Evolutionary conservation across 257 asterid genomes (phyloP), one percentile per base, ranked within the genome.

Genomic region (Solanum sitiens): DNA sequence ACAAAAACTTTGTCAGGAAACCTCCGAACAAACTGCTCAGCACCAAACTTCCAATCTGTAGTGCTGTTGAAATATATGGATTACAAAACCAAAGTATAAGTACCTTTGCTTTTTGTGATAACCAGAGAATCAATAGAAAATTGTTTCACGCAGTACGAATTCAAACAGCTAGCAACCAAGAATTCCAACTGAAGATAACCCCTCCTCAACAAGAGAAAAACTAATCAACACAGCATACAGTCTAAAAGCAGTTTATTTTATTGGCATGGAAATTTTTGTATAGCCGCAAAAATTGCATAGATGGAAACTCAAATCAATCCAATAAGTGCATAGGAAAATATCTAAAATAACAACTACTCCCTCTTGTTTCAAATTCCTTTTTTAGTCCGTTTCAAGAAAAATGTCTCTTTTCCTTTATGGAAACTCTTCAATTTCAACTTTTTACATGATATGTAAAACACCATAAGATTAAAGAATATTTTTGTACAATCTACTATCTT

Each of bases 1-100:
- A 95, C 99, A 77, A 87, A 94, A 63, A 96, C 95, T 93, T 93
- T 96, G 89, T 94, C 98, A 21, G 98, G 94, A 79, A 94, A 95
- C 86, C 21, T 89, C 92, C 91, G 89, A 56, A 96, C 95, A 91
- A 97, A 95, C 88, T 92, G 94, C 89, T 95, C 98, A 3, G 99
- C 97, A 18, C 93, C 99, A 75, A 92, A 97, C 88, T 93, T 95
- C 99, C 99, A 97, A 90, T 97, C 95, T 2, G 93, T 87, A 32
- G 94, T 91, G 93, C 99, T 97, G 98, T 92, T 87, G 88, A 40
- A 21, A 89, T 63, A 87, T 13, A 87, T 75, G 45, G 18, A 85
- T 27, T 47, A 47, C 12, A 50, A 50, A 47, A 82, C 86, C 85
- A 45, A 79, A 25, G 44, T 18, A 30, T 80, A 50, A 82, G 44